A percentile compares a stretch with the other conserved stretches of the same genome.
phyloP scores from a whole-genome alignment of 2,329 filamentous ascomycete species.

The Clonostachys byssicola region DNA sequence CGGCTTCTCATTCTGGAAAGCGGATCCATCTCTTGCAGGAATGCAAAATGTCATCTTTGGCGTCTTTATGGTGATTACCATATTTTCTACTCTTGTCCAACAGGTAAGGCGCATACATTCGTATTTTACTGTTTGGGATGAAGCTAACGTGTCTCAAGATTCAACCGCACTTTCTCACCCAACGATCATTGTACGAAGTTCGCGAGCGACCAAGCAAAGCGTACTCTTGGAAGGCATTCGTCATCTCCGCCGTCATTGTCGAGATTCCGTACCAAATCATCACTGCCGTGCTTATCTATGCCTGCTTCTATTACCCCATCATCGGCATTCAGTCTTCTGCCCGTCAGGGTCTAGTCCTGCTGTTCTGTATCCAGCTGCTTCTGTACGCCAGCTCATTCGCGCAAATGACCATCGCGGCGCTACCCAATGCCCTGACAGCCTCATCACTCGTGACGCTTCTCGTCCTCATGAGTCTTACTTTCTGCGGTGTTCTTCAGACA shows the following conservation, averaged over 20 bases:
- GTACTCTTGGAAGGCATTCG: slow-evolving; percentile 73
- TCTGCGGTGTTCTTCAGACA: slow-evolving; percentile 61
- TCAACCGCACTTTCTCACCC: slow-evolving; percentile 73
- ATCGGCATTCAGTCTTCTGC: slow-evolving; percentile 41
- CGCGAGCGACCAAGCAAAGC: slow-evolving; percentile 70
- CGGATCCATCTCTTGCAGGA: slow-evolving; percentile 55
- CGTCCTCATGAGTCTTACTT: slow-evolving; percentile 54
- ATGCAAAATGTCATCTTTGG: slow-evolving; percentile 72
- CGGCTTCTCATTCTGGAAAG: slow-evolving; percentile 65
- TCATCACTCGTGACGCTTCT: slow-evolving; percentile 58
- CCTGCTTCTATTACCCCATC: slow-evolving; percentile 65
- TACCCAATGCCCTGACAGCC: slow-evolving; percentile 66
- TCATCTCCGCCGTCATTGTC: slow-evolving; percentile 66
- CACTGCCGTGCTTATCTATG: slow-evolving; percentile 58
- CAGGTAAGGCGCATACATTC: slow-evolving; percentile 29
- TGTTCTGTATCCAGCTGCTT: slow-evolving; percentile 63
- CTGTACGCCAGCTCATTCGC: slow-evolving; percentile 70
- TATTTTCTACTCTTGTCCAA: slow-evolving; percentile 67
- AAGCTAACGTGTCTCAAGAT: slow-evolving; percentile 31
- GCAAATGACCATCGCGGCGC: slow-evolving; percentile 67
- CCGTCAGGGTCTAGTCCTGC: slow-evolving; percentile 60
- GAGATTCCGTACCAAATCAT: slow-evolving; percentile 70
- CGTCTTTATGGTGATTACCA: slow-evolving; percentile 71
- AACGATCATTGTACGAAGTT: slow-evolving; percentile 72
- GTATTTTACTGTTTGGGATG: no score